Evolutionary conservation across 257 asterid species (phyloP).

Genomic region (Parsonsia alboflavescens): DNA sequence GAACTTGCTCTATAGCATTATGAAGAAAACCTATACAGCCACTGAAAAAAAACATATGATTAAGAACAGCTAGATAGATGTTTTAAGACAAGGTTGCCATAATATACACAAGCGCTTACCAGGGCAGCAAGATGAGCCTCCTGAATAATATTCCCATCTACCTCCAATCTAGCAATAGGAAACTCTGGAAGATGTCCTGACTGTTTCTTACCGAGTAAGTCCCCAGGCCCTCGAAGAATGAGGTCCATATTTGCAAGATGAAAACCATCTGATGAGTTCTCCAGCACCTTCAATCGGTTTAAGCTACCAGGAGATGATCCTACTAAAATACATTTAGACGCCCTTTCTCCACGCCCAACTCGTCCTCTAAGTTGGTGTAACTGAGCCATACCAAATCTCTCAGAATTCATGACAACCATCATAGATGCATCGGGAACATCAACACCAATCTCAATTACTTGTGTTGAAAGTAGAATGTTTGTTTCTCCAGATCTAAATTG

Average conservation of each 20-base stretch:
- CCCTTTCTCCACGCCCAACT: constrained; percentile 88
- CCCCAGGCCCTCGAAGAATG: constrained; percentile 88
- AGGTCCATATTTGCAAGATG: constrained; percentile 93
- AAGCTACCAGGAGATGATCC: constrained; percentile 56
- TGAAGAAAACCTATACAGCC: background rate
- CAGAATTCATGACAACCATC: constrained; percentile 99
- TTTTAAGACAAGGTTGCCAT: background rate
- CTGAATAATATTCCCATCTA: constrained; percentile 82
- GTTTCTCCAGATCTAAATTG: constrained; percentile 74
- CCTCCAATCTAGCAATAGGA: constrained; percentile 85
- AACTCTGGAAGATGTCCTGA: constrained; percentile 95
- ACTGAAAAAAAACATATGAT: background rate
- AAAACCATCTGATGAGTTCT: constrained; percentile 75
- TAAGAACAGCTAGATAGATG: background rate
- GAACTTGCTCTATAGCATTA: background rate
- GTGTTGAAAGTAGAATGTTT: constrained; percentile 76
- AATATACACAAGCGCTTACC: constrained; percentile 37
- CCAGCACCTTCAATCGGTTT: constrained; percentile 70
- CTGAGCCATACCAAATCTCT: constrained; percentile 90
- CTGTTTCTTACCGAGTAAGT: constrained; percentile 89
- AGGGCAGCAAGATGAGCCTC: constrained; percentile 88
- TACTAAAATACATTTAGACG: constrained; percentile 64
- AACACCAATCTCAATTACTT: constrained; percentile 91
- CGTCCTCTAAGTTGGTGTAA: constrained; percentile 92
- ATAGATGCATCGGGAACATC: constrained; percentile 94